Evolutionary conservation across 2,329 filamentous ascomycete genomes (phyloP).

Genomic region (Tolypocladium tropicale): DNA sequence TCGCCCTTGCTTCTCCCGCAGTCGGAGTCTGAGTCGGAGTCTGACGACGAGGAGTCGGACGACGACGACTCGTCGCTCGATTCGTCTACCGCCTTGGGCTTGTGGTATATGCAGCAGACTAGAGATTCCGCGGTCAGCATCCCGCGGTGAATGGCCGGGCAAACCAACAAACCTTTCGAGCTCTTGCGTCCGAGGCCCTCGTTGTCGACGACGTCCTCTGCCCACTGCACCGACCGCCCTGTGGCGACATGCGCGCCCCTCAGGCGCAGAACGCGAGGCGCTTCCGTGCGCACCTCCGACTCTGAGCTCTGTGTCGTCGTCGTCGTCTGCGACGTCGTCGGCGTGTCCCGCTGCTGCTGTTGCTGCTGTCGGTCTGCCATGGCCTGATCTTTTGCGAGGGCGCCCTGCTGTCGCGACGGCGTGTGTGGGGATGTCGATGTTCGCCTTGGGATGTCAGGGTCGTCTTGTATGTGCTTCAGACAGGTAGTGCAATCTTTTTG

Average conservation of each 20-base stretch:
- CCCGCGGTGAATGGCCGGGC: background rate
- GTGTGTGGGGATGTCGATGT: background rate
- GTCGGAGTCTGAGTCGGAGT: slow-evolving; percentile 40
- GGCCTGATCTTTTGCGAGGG: background rate
- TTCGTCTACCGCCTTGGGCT: slow-evolving; percentile 70
- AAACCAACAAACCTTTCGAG: slow-evolving; percentile 65
- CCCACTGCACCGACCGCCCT: slow-evolving; percentile 72
- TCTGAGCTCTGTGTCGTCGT: slow-evolving; percentile 15
- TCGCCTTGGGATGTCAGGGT: background rate
- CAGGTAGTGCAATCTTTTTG: background rate
- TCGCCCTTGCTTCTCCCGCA: slow-evolving; percentile 29
- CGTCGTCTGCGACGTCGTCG: slow-evolving; percentile 22
- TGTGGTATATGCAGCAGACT: slow-evolving; percentile 99
- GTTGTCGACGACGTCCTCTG: slow-evolving; percentile 87
- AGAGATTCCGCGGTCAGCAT: background rate
- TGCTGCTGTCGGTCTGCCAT: slow-evolving; percentile 19
- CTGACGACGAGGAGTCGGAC: slow-evolving; percentile 35
- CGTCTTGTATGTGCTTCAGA: background rate
- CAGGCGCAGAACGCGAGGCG: slow-evolving; percentile 37
- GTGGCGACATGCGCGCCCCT: slow-evolving; percentile 36
- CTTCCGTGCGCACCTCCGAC: slow-evolving; percentile 16
- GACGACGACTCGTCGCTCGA: slow-evolving; percentile 59
- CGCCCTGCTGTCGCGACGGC: background rate
- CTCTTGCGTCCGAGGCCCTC: slow-evolving; percentile 90
- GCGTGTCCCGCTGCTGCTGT: slow-evolving; percentile 14